A percentile compares a stretch with the other conserved stretches of the same genome.
phyloP scores from a whole-genome alignment of 2,329 filamentous ascomycete species.

The Aaosphaeria arxii region DNA sequence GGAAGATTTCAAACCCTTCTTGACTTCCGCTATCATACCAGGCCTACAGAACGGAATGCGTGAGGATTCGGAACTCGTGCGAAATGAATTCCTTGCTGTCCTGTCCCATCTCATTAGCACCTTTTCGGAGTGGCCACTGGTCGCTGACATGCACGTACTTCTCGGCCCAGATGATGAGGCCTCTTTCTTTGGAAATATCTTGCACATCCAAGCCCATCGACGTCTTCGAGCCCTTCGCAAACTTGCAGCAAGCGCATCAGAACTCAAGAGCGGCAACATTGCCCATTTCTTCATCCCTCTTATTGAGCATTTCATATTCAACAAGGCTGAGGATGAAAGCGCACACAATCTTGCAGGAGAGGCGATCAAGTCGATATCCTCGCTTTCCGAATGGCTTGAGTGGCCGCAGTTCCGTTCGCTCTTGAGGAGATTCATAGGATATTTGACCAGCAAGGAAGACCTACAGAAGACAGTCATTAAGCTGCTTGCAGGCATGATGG shows the following conservation, averaged over 20 bases:
- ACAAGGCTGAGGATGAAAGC: conserved; percentile 71
- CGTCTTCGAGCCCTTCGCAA: conserved; percentile 80
- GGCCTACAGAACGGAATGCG: conserved; percentile 73
- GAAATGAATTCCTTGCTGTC: conserved; percentile 76
- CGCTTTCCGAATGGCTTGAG: conserved; percentile 71
- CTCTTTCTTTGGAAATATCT: conserved; percentile 88
- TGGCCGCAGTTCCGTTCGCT: conserved; percentile 89
- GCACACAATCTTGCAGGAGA: conserved; percentile 83
- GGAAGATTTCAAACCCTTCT: conserved; percentile 54
- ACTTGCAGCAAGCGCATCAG: conserved; percentile 66
- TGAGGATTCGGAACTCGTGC: conserved; percentile 78
- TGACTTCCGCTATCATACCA: conserved; percentile 67
- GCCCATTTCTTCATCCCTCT: conserved; percentile 86
- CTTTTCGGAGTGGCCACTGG: conserved; percentile 66
- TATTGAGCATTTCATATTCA: conserved; percentile 91
- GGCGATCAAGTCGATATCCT: conserved; percentile 75
- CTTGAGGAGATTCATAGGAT: conserved; percentile 78
- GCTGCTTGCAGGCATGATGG: conserved; percentile 76
- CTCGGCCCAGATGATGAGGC: conserved; percentile 72
- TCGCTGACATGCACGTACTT: conserved; percentile 72
- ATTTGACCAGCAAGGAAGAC: conserved; percentile 76
- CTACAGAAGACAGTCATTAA: conserved; percentile 82
- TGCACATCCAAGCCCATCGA: conserved; percentile 84
- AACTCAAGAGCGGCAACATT: conserved; percentile 73
- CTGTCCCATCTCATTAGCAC: conserved; percentile 74